Base-by-base conservation (phyloP, 2,329 filamentous ascomycete species). In the Colletotrichum lentis region DNA sequence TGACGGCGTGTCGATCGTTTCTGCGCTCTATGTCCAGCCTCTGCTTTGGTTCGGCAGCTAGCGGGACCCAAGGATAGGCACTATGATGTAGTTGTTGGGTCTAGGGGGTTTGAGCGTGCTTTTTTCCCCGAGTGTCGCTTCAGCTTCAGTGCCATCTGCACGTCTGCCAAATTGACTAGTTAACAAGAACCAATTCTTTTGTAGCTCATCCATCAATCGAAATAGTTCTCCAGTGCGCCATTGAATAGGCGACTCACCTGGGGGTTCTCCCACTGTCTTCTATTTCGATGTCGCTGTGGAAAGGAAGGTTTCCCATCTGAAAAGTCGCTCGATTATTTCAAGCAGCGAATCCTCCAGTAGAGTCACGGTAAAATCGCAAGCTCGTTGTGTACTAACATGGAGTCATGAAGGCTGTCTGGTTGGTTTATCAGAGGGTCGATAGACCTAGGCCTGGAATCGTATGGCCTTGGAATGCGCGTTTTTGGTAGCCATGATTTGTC, bases 81-180 rank as follows among this genome's bases (percentile, higher is more conserved):
- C 65, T 56, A 65, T 60, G 62, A 68, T 68, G 65, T 55, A 50
- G 47, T 24, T 14, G 47, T 43, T 47, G 54, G 39, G 50, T 18
- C 35, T 35, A 22, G 53, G 11, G 24, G 24, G 37, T 44, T 60
- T 52, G 22, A 35, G 50, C 20, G n/a, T n/a, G n/a, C n/a, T n/a
- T n/a, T 27, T 43, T 50, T 35, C 58, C 50, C 37, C 4, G 20
- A 31, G 8, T 35, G 49, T 18, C 18, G 24, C 24, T 47, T 22
- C 24, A 22, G 8, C n/a, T n/a, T n/a, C 20, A 16, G 22, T 0
- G 27, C 27, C 27, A 31, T 31, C 5, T 8, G 31, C 31, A 31
- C 31, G 5, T 27, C 27, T 27, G 27, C 27, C 27, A 27, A 27
- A 6, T 7, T 27, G 35, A 41, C 35, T 20, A 1, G 5, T 10